Base-by-base conservation (phyloP, 768 basidiomycete species). In the Arthromyces matolae region DNA sequence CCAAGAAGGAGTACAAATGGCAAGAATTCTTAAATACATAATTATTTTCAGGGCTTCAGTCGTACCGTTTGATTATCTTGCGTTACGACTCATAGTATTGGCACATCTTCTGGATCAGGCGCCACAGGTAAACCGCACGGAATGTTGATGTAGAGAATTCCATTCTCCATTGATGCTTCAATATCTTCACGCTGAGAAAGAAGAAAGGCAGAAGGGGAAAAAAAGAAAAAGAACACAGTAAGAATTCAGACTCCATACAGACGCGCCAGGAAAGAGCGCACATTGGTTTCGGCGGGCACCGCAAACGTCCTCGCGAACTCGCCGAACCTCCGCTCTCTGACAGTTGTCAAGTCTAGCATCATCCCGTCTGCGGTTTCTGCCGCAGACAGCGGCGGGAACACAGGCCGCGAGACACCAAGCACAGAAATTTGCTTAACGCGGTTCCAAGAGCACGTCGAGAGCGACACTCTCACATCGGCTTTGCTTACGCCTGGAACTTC, bases 401-500 rank as follows among this genome's bases (percentile, higher is more conserved):
- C 64, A 9, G 80, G 67, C 29, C 64, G 55, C 38, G 64, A 67
- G 54, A 63, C 59, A 31, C 83, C 86, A 18, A 68, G 61, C 45
- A 89, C 72, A 40, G 72, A 75, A 55, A 89, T 67, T 57, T 84
- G 81, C 58, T 73, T 82, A 52, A 79, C 73, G 51, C 79, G 73
- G 53, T 80, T 87, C 69, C 79, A 77, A 47, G 71, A 61, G 59
- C 80, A 81, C 51, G 77, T 81, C 41, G 77, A 75, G 46, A 89
- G 73, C 41, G 72, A 73, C 65, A 88, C 71, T 50, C 65, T 75
- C 43, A 89, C 56, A 56, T 86, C 80, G 52, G 63, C 62, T 52
- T 71, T 77, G 59, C 74, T 76, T 60, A 86, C 69, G 34, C 86
- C 86, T 3, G 86, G 86, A 24, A 88, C 69, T 64, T 88, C 85